Base-by-base conservation (phyloP, 2,329 filamentous ascomycete genomes). In the Alternaria tenuissima region DNA sequence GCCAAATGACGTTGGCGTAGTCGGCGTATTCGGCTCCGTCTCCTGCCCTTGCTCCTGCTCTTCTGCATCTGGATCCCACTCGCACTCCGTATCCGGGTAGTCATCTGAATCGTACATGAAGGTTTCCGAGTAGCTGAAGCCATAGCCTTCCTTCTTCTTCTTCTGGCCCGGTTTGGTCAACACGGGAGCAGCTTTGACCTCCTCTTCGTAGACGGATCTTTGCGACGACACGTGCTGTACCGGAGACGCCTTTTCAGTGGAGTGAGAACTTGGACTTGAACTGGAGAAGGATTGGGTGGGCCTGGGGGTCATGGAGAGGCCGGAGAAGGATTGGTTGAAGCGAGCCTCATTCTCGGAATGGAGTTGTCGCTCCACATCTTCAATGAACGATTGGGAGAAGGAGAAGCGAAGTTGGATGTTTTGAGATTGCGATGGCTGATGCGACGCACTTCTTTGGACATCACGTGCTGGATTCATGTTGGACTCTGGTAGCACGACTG, bases 51-150 rank as follows among this genome's bases (percentile, higher is more conserved):
- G 52, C 1, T 32, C 18, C 18, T 18, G 18, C 18, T 60, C 30
- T 4, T 36, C 11, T n/a, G 20, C 30, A 5, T 65, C 61, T n/a
- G 58, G 39, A 4, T 66, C 61, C 59, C 59, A 67, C 7, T 51
- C 34, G 24, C 62, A 63, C n/a, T 69, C 65, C 0, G 69, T 70
- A 30, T 71, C 69, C 1, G 68, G 68, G 26, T 69, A 69, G 22
- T 70, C 68, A 22, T 71, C 65, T 3, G 68, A 69, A n/a, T 70
- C 67, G 28, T 56, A 64, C 56, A 65, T 67, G 18, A 67, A 53
- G 8, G 63, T 61, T 22, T 72, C 70, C 0, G 65, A 63, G 43
- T 69, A 74, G 42, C 67, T 70, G 53, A 72, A 70, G 6, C 71
- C 71, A 38, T 70, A 71, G 3, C 70, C 70, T 51, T 68, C 67